phyloP scores from a whole-genome alignment of 768 basidiomycete genomes.

The Galerina marginata region DNA sequence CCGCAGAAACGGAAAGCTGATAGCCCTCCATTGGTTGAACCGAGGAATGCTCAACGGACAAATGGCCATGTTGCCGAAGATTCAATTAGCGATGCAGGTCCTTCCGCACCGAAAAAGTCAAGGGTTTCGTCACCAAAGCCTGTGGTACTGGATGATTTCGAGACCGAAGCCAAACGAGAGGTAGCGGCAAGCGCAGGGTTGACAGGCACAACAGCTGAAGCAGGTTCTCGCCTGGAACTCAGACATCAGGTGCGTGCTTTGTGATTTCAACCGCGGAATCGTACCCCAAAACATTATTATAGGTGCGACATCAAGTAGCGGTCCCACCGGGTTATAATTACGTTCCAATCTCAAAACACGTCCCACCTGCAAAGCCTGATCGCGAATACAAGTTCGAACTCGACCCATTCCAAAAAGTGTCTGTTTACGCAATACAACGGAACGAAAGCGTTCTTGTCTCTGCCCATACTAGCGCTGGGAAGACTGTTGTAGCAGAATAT shows the following conservation, averaged over 20 bases:
- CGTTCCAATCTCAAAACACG: constrained; percentile 86
- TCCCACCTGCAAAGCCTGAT: constrained; percentile 89
- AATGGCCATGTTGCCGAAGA: constrained; percentile 35
- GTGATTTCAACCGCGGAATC: neutral
- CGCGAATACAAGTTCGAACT: constrained; percentile 95
- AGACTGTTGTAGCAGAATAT: constrained; percentile 99
- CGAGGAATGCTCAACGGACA: constrained; percentile 20
- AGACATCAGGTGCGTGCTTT: constrained; percentile 70
- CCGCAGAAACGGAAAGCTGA: constrained; percentile 53
- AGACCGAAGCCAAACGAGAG: constrained; percentile 92
- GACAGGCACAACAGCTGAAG: constrained; percentile 61
- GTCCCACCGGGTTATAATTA: constrained; percentile 93
- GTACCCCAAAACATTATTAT: constrained; percentile 5
- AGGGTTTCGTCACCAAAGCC: constrained; percentile 71
- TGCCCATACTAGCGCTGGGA: constrained; percentile 98
- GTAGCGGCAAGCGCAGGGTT: constrained; percentile 89
- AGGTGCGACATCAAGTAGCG: constrained; percentile 97
- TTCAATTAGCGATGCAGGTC: constrained; percentile 33
- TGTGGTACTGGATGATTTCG: constrained; percentile 90
- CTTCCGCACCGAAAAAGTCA: constrained; percentile 58
- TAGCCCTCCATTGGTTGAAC: constrained; percentile 25
- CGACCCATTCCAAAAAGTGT: constrained; percentile 97
- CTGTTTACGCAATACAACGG: constrained; percentile 92
- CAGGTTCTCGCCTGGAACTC: constrained; percentile 74
- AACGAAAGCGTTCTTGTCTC: constrained; percentile 98